Base-by-base conservation (phyloP, 2,329 filamentous ascomycete species). In the Aspergillus fumigatus region DNA sequence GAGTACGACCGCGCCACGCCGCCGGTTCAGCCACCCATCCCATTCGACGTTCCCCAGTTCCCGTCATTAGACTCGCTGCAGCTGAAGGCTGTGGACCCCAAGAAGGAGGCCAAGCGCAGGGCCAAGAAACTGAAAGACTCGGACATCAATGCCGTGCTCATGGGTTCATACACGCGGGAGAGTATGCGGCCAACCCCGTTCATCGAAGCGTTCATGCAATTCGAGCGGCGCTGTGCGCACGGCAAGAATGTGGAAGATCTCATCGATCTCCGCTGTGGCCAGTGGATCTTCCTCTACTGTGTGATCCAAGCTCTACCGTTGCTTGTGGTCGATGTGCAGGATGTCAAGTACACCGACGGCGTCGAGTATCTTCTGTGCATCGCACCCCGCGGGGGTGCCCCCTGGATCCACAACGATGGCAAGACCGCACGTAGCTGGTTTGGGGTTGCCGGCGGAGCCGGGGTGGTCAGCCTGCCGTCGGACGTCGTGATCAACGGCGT, bases 1-100 rank as follows among this genome's bases (percentile, higher is more conserved):
- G 93, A 97, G 74, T 97, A 92, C 67, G 94, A 99, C 70, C 85
- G 88, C 58, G 93, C 89, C 8, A 90, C 88, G 14, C 91, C 93
- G 1, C 94, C 94, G 0, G 92, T 97, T 0, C 84, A 93, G 57
- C 94, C 94, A 0, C 91, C 93, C 0, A 86, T 97, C 54, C 93
- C 94, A 0, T 97, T 93, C 67, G 93, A 97, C 69, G 80, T 90
- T 4, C 93, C 94, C 2, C 83, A 87, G 62, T 75, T 95, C 25
- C 93, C 93, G 0, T 83, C 82, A 1, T 82, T 95, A 65, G 80
- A 82, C 32, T 79, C 84, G 1, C 80, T 91, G 19, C 80, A 87
- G 55, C 81, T 84, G 43, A 88, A 85, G 47, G 80, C 81, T 1
- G 79, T 90, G 32, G 82, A 89, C 21, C 71, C 83, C 1, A 93